Evolutionary conservation across 2,329 filamentous ascomycete species (phyloP).

Genomic region (Cladosporium sp.): DNA sequence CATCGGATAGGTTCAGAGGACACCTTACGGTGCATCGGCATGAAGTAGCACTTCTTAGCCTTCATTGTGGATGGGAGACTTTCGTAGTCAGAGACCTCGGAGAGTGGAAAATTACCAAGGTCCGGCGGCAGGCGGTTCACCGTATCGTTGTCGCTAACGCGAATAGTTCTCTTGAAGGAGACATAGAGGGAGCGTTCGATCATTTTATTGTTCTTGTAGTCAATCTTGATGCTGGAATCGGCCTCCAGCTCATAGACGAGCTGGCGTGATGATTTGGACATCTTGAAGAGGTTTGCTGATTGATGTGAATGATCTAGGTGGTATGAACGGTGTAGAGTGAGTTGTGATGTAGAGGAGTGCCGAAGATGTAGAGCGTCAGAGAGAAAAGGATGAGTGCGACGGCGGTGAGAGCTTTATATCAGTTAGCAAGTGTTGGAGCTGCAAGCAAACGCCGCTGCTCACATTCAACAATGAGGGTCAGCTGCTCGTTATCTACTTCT

Average conservation of each 20-base stretch:
- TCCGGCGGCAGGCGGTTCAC: slow-evolving; percentile 33
- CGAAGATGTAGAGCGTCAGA: not conserved
- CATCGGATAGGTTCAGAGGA: no score
- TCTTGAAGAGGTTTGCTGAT: not conserved
- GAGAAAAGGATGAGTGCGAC: not conserved
- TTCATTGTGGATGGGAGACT: slow-evolving; percentile 34
- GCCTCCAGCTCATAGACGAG: not conserved
- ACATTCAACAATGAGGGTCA: no score
- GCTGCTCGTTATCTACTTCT: no score
- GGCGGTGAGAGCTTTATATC: no score
- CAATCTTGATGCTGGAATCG: not conserved
- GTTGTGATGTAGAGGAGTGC: no score
- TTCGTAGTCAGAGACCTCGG: slow-evolving; percentile 27
- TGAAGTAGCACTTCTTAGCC: slow-evolving; percentile 42
- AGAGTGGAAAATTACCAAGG: slow-evolving; percentile 39
- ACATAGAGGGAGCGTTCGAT: slow-evolving; percentile 25
- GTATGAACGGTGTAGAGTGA: not conserved
- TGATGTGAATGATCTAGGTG: not conserved
- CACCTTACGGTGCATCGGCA: slow-evolving; percentile 41
- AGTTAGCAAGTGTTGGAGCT: no score
- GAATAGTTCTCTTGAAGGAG: slow-evolving; percentile 39
- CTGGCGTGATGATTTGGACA: not conserved
- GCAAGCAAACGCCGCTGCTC: not conserved
- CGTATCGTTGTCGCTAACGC: slow-evolving; percentile 39
- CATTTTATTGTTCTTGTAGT: not conserved